Base-by-base conservation (phyloP, 2,329 filamentous ascomycete genomes). In the Capronia epimyces region DNA sequence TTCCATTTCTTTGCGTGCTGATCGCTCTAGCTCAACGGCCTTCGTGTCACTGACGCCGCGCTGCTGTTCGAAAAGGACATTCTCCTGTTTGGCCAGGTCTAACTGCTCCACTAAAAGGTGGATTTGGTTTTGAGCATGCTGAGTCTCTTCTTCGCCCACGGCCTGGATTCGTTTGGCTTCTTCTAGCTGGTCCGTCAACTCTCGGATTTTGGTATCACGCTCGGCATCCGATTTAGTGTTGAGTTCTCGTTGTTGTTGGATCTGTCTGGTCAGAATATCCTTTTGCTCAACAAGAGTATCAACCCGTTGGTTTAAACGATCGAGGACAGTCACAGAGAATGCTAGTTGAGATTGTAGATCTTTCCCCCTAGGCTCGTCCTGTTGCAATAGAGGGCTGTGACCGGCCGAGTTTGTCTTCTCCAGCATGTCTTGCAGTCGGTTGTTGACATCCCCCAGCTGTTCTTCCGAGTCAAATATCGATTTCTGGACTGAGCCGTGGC, bases 211-310 rank as follows among this genome's bases (percentile, higher is more conserved):
- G 15, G 69, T 68, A 59, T 77, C 74, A 43, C 76, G 73, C 59
- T 78, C 69, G 12, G 73, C 75, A 60, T 95, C 89, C 1, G 88
- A 89, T 64, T 90, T 90, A 71, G 78, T 89, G 70, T 95, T 95
- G 50, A 96, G 78, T 64, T 95, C 89, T 52, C 90, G 86, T 69
- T 97, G 91, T 66, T 97, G 90, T 71, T 95, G 91, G 63, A 96
- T 91, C 67, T 97, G 90, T 37, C 89, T 82, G 63, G 91, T 86
- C 7, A 97, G 77, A 18, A 95, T 90, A 43, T 82, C 81, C 66
- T 95, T 94, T 65, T 97, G 90, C 61, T 95, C 87, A 55, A 87
- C 84, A 29, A 96, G 74, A 16, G 80, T 80, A 15, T 83, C 85
- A n/a, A 88, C 80, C 52, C 88, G 86, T 34, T 77, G 76, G 64